Percentiles rank a stretch among this genome's conserved stretches.
Conservation (phyloP, 257 asterid genomes). For the Lantana camara region DNA sequence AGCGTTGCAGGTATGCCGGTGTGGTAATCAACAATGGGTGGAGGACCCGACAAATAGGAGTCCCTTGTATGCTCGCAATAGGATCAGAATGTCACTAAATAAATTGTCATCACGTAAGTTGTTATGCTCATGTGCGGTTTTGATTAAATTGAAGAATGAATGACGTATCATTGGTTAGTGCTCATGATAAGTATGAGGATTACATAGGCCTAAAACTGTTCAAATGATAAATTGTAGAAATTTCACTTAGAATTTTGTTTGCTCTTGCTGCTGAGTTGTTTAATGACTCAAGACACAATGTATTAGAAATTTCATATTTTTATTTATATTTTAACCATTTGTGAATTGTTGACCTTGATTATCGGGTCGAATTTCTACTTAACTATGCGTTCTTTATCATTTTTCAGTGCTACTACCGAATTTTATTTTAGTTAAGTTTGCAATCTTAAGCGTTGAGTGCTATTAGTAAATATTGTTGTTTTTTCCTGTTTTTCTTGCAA, state of each 20-base stretch:
- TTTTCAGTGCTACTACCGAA: neutral
- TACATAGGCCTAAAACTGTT: neutral
- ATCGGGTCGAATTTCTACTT: neutral
- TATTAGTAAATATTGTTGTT: neutral
- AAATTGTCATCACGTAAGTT: conserved; percentile 62
- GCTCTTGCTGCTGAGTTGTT: conserved; percentile 7
- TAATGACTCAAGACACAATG: neutral
- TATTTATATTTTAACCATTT: conserved; percentile 11
- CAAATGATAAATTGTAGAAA: neutral
- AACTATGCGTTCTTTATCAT: neutral
- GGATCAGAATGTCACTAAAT: conserved; percentile 75
- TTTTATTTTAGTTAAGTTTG: conserved; percentile 13
- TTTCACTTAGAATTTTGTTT: neutral
- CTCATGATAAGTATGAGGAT: conserved; percentile 13
- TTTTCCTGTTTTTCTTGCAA: conserved; percentile 5
- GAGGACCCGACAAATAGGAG: conserved; percentile 94
- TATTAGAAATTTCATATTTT: neutral
- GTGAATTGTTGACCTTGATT: conserved; percentile 10
- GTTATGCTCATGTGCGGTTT: conserved; percentile 16
- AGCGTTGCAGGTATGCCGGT: conserved; percentile 67
- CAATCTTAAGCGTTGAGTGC: neutral
- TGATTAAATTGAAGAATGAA: conserved; percentile 9
- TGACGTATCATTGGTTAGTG: conserved; percentile 6
- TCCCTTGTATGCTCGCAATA: conserved; percentile 73
- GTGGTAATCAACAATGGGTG: conserved; percentile 76